phyloP scores from a whole-genome alignment of 441 rosid genomes.

The Adansonia gregorii region DNA sequence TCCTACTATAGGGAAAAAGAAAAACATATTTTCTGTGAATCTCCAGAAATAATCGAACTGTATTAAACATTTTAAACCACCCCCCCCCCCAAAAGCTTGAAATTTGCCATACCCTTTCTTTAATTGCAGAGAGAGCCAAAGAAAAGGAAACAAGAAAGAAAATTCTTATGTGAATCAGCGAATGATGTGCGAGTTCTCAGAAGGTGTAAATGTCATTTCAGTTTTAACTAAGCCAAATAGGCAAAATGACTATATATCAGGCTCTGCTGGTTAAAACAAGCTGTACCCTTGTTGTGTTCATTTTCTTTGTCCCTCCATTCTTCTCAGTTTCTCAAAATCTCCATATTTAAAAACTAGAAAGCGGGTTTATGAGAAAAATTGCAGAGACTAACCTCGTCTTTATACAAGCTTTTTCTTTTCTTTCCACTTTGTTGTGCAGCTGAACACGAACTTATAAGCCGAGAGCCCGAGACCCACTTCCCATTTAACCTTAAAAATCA shows the following conservation, averaged over 20 bases:
- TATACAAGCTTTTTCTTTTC: conserved; percentile 9
- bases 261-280: conserved; percentile 8
- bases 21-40: conserved; percentile 37
- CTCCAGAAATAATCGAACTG: conserved; percentile 40
- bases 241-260: not conserved
- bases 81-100: conserved; percentile 32
- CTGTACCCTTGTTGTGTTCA: conserved; percentile 23
- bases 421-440: conserved; percentile 4
- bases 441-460: conserved; percentile 16
- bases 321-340: conserved; percentile 9
- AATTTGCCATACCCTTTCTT: conserved; percentile 23
- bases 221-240: not conserved
- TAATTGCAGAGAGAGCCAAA: conserved; percentile 4
- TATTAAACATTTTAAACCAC: conserved; percentile 17
- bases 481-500: conserved; percentile 25
- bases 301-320: not conserved
- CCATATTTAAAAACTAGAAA: conserved; percentile 1
- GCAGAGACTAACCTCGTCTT: conserved; percentile 40
- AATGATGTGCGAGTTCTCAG: not conserved
- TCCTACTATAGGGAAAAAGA: conserved; percentile 23
- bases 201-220: not conserved
- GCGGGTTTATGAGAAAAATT: conserved; percentile 25
- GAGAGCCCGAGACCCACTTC: conserved; percentile 30
- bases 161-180: not conserved
- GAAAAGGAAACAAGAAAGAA: not conserved